Conservation (phyloP, 352 stramenopile species). For the Peronosclerospora sorghi region DNA sequence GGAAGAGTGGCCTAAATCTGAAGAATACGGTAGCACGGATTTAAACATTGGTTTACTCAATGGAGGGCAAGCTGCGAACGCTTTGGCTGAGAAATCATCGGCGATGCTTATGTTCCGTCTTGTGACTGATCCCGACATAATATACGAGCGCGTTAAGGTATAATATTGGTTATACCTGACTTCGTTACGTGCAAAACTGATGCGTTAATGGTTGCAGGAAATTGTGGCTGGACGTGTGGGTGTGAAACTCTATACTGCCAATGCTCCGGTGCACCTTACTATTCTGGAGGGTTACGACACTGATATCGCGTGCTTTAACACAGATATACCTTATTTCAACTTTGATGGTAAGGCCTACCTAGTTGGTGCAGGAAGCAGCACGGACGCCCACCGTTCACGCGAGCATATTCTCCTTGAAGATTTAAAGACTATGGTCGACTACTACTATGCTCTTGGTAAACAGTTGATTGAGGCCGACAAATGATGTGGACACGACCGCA, state of each 20-base stretch:
- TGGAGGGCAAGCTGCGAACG: conserved; percentile 71
- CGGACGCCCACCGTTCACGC: conserved; percentile 55
- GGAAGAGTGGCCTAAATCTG: conserved; percentile 56
- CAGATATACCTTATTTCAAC: conserved; percentile 82
- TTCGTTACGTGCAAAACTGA: background rate
- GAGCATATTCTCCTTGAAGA: conserved; percentile 68
- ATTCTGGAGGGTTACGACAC: conserved; percentile 80
- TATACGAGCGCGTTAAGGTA: conserved; percentile 58
- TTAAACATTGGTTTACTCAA: conserved; percentile 79
- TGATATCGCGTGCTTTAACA: conserved; percentile 82
- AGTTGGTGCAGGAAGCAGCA: conserved; percentile 63
- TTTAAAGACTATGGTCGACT: conserved; percentile 45
- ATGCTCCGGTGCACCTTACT: conserved; percentile 65
- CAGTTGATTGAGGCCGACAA: conserved; percentile 40
- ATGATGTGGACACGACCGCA: conserved; percentile 6
- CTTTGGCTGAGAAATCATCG: conserved; percentile 67
- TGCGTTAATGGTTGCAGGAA: conserved; percentile 14
- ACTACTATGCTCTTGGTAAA: conserved; percentile 64
- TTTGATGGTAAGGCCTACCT: conserved; percentile 74
- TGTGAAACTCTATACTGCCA: conserved; percentile 79
- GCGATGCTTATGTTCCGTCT: conserved; percentile 86
- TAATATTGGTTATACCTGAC: background rate
- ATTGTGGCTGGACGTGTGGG: conserved; percentile 49
- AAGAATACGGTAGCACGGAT: conserved; percentile 72
- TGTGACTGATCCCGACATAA: conserved; percentile 54